Conservation (phyloP, 2,329 filamentous ascomycete species). For the Aspergillus fructus region DNA sequence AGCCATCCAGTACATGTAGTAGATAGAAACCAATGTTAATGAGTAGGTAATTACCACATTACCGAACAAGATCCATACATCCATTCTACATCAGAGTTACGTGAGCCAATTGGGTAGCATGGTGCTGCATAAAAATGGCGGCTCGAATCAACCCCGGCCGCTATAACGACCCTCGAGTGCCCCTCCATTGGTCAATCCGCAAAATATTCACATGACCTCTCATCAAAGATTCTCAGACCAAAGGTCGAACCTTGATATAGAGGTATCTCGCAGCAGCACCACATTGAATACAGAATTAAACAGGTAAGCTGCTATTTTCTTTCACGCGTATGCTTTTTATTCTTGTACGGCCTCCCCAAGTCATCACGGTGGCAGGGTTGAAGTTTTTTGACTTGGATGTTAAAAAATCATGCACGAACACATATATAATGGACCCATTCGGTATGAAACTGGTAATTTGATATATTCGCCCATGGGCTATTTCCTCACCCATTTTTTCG, state of each 20-base stretch:
- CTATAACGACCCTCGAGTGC: neutral
- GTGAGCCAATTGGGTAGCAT: no score
- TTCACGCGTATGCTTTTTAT: neutral
- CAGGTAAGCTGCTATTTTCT: neutral
- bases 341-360: neutral
- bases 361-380: neutral
- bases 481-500: no score
- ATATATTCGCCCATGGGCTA: no score
- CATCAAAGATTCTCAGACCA: neutral
- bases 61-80: no score
- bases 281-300: neutral
- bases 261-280: neutral
- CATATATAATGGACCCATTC: neutral
- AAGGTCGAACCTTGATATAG: constrained; percentile 1
- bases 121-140: neutral
- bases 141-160: no score
- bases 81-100: no score
- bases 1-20: no score
- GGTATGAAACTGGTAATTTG: no score
- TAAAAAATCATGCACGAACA: neutral
- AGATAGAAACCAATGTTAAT: no score
- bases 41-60: no score
- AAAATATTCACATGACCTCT: neutral
- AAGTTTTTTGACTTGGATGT: neutral
- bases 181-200: constrained; percentile 2